A percentile compares a stretch with the other conserved stretches of the same genome.
Conservation (phyloP, 2,329 filamentous ascomycete genomes). For the Ambrosiella xylebori region DNA sequence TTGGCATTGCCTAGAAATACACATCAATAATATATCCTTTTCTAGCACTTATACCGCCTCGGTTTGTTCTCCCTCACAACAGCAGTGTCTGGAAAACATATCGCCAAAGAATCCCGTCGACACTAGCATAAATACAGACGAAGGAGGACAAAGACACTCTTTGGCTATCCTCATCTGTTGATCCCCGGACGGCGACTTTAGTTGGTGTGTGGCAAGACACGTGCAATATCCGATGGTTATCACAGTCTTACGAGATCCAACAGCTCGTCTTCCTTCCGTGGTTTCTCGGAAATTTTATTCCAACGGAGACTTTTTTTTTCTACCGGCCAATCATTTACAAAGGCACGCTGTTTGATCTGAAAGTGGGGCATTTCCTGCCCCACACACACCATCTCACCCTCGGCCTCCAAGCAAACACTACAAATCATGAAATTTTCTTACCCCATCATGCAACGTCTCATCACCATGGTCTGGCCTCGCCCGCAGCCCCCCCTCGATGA, state of each 20-base stretch:
- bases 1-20: too few species aligned
- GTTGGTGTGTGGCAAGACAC: not conserved
- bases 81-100: too few species aligned
- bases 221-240: not conserved
- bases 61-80: too few species aligned
- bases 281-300: not conserved
- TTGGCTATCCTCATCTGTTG: too few species aligned
- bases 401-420: not conserved
- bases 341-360: not conserved
- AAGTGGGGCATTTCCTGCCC: not conserved
- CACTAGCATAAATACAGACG: too few species aligned
- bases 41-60: too few species aligned
- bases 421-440: not conserved
- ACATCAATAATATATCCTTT: too few species aligned
- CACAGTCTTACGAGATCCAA: not conserved
- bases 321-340: not conserved
- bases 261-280: not conserved
- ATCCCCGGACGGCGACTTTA: too few species aligned
- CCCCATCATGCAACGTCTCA: not conserved
- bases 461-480: not conserved
- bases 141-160: too few species aligned
- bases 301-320: too few species aligned
- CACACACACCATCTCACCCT: not conserved
- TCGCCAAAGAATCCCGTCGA: too few species aligned
- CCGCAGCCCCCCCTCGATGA: not conserved